Evolutionary conservation across 768 basidiomycete species (phyloP), one percentile per base, ranked within the genome.

Genomic region (Rubroboletus satanas): DNA sequence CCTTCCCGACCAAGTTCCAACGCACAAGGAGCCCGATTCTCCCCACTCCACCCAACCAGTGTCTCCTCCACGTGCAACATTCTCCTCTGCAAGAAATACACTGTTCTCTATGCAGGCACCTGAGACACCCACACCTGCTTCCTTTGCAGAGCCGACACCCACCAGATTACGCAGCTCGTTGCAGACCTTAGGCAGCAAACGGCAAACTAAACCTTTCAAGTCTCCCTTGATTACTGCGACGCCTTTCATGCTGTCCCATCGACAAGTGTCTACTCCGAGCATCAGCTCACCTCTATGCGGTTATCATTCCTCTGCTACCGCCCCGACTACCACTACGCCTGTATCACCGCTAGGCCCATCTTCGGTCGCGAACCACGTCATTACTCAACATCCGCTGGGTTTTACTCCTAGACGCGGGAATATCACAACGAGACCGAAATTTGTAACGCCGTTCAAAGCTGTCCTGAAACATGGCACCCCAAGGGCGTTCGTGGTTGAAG

Each of bases 361-460:
- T 15, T 56, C 56, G 17, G 41, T 57, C 36, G 53, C 33, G 26
- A 71, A 63, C 38, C 47, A 52, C 1, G 33, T 35, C 42, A 41
- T 54, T 7, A 52, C 54, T 42, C 65, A 62, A 28, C 62, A 51
- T 21, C 64, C 67, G 8, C 18, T 67, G 38, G 64, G 67, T 4
- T 66, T 70, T 38, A 65, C 62, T 17, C 62, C 59, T 28, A 55
- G 56, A 42, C 60, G 39, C 14, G 68, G 67, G 47, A 66, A 56
- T 31, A 67, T 69, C 7, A 69, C 75, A 33, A 70, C 74, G 10
- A 65, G 55, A 56, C 57, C 62, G 32, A 74, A 74, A n/a, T 86
- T 86, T 56, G 68, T 78, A 7, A 86, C 84, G 2, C 85, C 85
- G 0, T 87, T 88, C 66, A 88, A 86, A 62, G 50, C 68, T 6